Evolutionary conservation across 2,329 filamentous ascomycete species (phyloP).

Genomic region (Cladosporium halotolerans): DNA sequence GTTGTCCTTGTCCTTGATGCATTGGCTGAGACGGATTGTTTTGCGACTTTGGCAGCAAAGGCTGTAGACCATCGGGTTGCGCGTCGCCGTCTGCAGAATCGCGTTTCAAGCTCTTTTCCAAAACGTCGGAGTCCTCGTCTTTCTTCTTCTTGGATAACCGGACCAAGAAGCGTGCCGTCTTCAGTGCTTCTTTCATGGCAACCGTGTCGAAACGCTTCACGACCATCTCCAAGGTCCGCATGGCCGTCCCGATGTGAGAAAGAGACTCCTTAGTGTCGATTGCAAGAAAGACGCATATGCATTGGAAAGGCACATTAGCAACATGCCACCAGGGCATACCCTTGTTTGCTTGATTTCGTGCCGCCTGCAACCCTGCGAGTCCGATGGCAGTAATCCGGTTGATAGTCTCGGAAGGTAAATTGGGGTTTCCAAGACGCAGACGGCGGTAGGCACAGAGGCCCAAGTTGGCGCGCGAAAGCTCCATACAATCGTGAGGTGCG

Average conservation of each 20-base stretch:
- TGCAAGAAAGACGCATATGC: conserved; percentile 50
- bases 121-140: conserved; percentile 36
- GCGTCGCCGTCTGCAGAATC: conserved; percentile 17
- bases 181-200: conserved; percentile 46
- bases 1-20: background rate
- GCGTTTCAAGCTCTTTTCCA: conserved; percentile 25
- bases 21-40: background rate
- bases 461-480: conserved; percentile 47
- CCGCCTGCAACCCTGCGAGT: conserved; percentile 41
- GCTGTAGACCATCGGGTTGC: conserved; percentile 15
- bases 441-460: conserved; percentile 51
- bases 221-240: conserved; percentile 35
- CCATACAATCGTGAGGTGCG: conserved; percentile 26
- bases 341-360: conserved; percentile 40
- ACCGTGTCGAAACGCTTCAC: conserved; percentile 27
- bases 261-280: conserved; percentile 49
- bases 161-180: conserved; percentile 50
- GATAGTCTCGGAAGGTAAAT: conserved; percentile 38
- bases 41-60: conserved; percentile 4
- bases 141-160: conserved; percentile 48
- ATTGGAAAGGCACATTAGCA: conserved; percentile 55
- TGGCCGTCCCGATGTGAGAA: conserved; percentile 44
- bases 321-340: conserved; percentile 53
- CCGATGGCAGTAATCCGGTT: conserved; percentile 45
- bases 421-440: conserved; percentile 45